Evolutionary conservation across 495 filamentous ascomycete genomes (phyloP).

Genomic region (Baudoinia panamericana): DNA sequence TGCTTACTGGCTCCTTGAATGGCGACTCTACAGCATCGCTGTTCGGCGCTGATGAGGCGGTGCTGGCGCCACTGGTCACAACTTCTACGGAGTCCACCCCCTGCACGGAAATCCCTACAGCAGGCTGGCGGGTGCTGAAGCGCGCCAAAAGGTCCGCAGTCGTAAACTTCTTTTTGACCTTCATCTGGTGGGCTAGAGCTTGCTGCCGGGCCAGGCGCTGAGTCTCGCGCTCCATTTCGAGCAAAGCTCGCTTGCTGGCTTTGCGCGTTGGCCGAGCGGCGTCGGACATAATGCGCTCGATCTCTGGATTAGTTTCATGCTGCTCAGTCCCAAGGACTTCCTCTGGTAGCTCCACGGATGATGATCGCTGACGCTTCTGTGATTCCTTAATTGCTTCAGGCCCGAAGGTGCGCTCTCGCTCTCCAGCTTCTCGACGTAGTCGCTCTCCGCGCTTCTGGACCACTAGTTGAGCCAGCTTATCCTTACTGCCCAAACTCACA

Average conservation of each 20-base stretch:
- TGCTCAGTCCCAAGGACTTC: conserved; percentile 42
- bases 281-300: conserved; percentile 19
- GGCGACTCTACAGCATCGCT: conserved; percentile 11
- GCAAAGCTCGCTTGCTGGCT: conserved; percentile 89
- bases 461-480: conserved; percentile 19
- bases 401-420: not conserved
- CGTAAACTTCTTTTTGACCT: conserved; percentile 82
- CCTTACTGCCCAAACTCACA: conserved; percentile 6
- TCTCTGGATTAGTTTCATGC: conserved; percentile 46
- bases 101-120: too few species aligned
- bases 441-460: conserved; percentile 21
- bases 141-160: conserved; percentile 71
- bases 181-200: conserved; percentile 81
- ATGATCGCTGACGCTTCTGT: conserved; percentile 2
- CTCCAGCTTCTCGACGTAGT: conserved; percentile 10
- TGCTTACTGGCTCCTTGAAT: conserved; percentile 19
- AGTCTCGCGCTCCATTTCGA: conserved; percentile 87
- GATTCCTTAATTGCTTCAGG: not conserved
- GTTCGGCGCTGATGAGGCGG: conserved; percentile 10
- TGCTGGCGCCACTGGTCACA: conserved; percentile 5
- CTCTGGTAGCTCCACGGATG: conserved; percentile 25
- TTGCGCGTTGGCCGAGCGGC: conserved; percentile 56
- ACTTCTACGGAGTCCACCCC: conserved; percentile 2
- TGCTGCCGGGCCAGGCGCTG: conserved; percentile 80
- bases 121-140: conserved; percentile 54